A percentile compares a stretch with the other conserved stretches of the same genome.
Conservation (phyloP, 805 yeast genomes). For the Candida maltosa region DNA sequence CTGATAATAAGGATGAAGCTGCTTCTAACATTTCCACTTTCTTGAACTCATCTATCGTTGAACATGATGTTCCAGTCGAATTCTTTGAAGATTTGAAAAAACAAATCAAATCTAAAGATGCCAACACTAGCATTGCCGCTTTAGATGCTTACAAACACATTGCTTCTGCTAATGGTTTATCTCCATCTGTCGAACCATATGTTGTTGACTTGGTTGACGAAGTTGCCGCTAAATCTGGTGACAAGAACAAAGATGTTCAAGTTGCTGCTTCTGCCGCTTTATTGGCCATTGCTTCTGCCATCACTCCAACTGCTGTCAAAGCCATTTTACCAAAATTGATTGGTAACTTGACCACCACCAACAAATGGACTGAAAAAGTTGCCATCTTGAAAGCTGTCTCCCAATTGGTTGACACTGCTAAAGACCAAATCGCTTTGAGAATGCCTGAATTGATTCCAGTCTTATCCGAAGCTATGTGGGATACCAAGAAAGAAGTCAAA, state of each 20-base stretch:
- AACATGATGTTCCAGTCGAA: constrained; percentile 93
- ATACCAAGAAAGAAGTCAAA: constrained; percentile 98
- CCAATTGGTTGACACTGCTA: constrained; percentile 88
- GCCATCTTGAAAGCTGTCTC: constrained; percentile 83
- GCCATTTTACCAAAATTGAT: constrained; percentile 80
- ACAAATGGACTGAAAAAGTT: constrained; percentile 98
- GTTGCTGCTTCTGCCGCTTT: constrained; percentile 75
- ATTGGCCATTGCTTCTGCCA: constrained; percentile 69
- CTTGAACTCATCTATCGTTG: constrained; percentile 95
- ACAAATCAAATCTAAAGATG: constrained; percentile 80
- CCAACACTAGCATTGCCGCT: constrained; percentile 65
- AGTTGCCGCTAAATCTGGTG: constrained; percentile 81
- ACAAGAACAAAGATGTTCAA: constrained; percentile 77
- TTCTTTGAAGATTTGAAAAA: constrained; percentile 77
- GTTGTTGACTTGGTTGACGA: constrained; percentile 72
- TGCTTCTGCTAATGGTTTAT: constrained; percentile 71
- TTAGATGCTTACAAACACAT: constrained; percentile 82
- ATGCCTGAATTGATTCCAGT: constrained; percentile 99
- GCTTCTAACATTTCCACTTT: constrained; percentile 88
- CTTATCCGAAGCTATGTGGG: constrained; percentile 99
- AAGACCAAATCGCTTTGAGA: constrained; percentile 94
- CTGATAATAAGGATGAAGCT: constrained; percentile 83
- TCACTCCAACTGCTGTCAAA: constrained; percentile 94
- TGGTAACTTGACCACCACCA: constrained; percentile 60
- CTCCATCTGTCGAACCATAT: constrained; percentile 95